Base-by-base conservation (phyloP, 2,329 filamentous ascomycete genomes). In the Monosporascus sp. region DNA sequence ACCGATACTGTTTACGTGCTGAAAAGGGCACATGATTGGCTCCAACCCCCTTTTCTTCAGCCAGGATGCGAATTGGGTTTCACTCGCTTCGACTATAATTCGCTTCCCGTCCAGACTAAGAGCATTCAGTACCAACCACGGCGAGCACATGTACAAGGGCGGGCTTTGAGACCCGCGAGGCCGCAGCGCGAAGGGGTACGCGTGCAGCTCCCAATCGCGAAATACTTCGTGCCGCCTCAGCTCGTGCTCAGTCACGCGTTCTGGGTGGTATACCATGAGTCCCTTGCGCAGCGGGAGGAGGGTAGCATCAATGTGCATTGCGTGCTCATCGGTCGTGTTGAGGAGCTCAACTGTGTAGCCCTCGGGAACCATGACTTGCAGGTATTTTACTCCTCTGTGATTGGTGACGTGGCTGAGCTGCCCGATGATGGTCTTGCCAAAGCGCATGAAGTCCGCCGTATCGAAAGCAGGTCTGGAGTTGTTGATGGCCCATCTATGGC, bases 341-440 rank as follows among this genome's bases (percentile, higher is more conserved):
- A 68, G 51, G 5, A 70, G 51, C 55, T 67, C 66, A 24, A 68
- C 55, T 6, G 53, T 58, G 49, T 69, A 69, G 3, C 62, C 60
- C n/a, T 57, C 53, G 1, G 64, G 63, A 3, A 68, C 27, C 18
- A 54, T 27, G 6, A 51, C 51, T 15, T 55, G 57, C 9, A 70
- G 35, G 39, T 68, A 70, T 18, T 69, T 57, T 17, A 68, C 54
- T n/a, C 67, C 67, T 37, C 58, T 61, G 43, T 47, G 49, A 55
- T 69, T 69, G 31, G 68, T 69, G 45, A 70, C 67, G 49, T 70
- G 52, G 55, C 65, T 68, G 22, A 61, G 52, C 50, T 70, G 68
- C 3, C 63, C 66, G 37, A 69, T 52, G 22, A 70, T 55, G 15
- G 54, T 58, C 38, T 61, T 64, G 18, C 67, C 68, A 38, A 70